A percentile compares a stretch with the other conserved stretches of the same genome.
Evolutionary conservation across 495 filamentous ascomycete genomes (phyloP).

Genomic region (Cetradonia linearis): DNA sequence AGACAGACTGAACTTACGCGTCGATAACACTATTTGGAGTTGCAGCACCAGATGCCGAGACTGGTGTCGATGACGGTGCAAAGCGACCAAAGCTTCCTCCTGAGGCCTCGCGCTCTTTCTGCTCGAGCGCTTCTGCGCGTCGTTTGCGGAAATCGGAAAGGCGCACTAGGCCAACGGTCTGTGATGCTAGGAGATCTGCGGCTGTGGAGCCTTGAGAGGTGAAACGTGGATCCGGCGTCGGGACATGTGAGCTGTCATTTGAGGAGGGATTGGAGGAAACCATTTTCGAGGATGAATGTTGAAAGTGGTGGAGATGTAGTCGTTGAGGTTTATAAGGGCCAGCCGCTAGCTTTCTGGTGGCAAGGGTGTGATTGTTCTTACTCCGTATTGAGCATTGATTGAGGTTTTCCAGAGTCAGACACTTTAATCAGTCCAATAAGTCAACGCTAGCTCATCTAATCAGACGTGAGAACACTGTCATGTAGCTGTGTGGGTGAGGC

Average conservation of each 20-base stretch:
- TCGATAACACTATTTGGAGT: conserved; percentile 49
- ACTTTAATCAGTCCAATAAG: not conserved
- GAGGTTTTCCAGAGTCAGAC: not conserved
- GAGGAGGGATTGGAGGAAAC: conserved; percentile 26
- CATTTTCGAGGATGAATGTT: conserved; percentile 17
- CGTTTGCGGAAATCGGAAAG: conserved; percentile 95
- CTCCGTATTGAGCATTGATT: not conserved
- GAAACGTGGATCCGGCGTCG: conserved; percentile 53
- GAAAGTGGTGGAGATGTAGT: not conserved
- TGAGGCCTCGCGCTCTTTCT: conserved; percentile 67
- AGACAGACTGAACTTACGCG: conserved; percentile 32
- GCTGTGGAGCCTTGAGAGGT: conserved; percentile 69
- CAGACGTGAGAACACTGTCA: not conserved
- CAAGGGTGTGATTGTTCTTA: not conserved
- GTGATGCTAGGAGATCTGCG: conserved; percentile 81
- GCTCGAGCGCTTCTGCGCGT: conserved; percentile 85
- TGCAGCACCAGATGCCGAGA: conserved; percentile 39
- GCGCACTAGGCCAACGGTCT: conserved; percentile 86
- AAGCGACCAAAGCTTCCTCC: conserved; percentile 45
- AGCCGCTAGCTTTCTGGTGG: conserved; percentile 3
- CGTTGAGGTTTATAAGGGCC: conserved; percentile 8
- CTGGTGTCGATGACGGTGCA: conserved; percentile 31
- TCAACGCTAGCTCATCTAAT: not conserved
- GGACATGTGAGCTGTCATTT: conserved; percentile 31
- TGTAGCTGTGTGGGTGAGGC: not conserved